Conservation (phyloP, 805 yeast genomes). For the Yarrowia divulgata region DNA sequence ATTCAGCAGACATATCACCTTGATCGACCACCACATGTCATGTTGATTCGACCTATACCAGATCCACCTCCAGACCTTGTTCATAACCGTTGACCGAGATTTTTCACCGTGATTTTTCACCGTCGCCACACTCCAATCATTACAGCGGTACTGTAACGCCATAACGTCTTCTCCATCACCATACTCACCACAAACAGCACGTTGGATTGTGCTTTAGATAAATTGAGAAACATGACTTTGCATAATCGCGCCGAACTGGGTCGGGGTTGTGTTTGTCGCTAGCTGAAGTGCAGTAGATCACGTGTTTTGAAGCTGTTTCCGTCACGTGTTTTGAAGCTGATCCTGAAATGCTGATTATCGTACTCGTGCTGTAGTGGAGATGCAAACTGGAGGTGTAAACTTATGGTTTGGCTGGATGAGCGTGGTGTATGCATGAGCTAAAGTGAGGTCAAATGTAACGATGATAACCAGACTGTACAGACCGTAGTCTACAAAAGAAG, state of each 20-base stretch:
- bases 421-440: constrained; percentile 23
- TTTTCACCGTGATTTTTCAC: too few relatives aligned
- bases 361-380: not conserved
- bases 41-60: too few relatives aligned
- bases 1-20: too few relatives aligned
- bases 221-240: constrained; percentile 36
- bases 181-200: constrained; percentile 38
- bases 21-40: too few relatives aligned
- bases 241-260: not conserved
- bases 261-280: not conserved
- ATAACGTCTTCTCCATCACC: not conserved
- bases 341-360: not conserved
- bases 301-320: not conserved
- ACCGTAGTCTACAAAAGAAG: too few relatives aligned
- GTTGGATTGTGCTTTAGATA: constrained; percentile 37
- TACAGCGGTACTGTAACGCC: too few relatives aligned
- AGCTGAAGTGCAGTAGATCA: too few relatives aligned
- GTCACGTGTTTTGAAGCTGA: not conserved
- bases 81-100: too few relatives aligned
- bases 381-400: constrained; percentile 14
- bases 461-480: too few relatives aligned
- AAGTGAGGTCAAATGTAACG: not conserved
- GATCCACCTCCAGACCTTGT: too few relatives aligned
- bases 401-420: constrained; percentile 3
- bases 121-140: too few relatives aligned